Evolutionary conservation across 2,329 filamentous ascomycete genomes (phyloP).

Genomic region (Scorias spongiosa): DNA sequence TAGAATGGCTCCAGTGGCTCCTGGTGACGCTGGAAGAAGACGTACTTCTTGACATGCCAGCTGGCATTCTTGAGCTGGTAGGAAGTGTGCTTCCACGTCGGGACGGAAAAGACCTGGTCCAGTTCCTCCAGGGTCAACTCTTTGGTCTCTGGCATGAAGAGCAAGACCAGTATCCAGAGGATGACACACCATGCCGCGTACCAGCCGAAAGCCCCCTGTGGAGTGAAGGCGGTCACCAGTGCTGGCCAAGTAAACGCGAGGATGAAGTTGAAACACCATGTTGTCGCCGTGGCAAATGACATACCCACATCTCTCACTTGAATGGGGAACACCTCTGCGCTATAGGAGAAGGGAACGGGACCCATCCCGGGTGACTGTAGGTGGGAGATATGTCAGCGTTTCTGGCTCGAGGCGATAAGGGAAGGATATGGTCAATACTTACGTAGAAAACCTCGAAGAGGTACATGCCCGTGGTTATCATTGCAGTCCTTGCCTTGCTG

Average conservation of each 20-base stretch:
- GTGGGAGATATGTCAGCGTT: conserved; percentile 12
- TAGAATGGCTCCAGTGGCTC: conserved; percentile 3
- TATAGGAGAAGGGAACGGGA: conserved; percentile 22
- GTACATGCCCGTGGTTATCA: conserved; percentile 24
- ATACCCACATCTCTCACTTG: conserved; percentile 19
- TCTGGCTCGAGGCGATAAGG: conserved; percentile 7
- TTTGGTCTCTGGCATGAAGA: conserved; percentile 35
- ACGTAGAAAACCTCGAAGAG: conserved; percentile 35
- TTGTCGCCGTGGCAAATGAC: conserved; percentile 32
- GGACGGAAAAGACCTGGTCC: conserved; percentile 37
- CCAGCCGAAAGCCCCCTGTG: conserved; percentile 36
- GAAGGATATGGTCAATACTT: conserved; percentile 20
- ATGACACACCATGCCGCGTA: conserved; percentile 38
- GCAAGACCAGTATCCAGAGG: conserved; percentile 30
- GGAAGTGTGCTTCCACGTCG: conserved; percentile 19
- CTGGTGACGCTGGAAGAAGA: conserved; percentile 1
- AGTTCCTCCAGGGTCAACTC: conserved; percentile 30
- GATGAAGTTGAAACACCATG: conserved; percentile 40
- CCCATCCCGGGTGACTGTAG: conserved; percentile 10
- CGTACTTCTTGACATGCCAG: conserved; percentile 1
- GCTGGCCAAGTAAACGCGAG: conserved; percentile 38
- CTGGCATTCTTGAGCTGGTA: conserved; percentile 12
- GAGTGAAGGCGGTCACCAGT: conserved; percentile 29
- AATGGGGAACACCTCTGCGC: conserved; percentile 11
- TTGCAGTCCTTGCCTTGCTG: conserved; percentile 18